Base-by-base conservation (phyloP, 164 flowering plant genomes). In the grape (Vitis vinifera) region DNA sequence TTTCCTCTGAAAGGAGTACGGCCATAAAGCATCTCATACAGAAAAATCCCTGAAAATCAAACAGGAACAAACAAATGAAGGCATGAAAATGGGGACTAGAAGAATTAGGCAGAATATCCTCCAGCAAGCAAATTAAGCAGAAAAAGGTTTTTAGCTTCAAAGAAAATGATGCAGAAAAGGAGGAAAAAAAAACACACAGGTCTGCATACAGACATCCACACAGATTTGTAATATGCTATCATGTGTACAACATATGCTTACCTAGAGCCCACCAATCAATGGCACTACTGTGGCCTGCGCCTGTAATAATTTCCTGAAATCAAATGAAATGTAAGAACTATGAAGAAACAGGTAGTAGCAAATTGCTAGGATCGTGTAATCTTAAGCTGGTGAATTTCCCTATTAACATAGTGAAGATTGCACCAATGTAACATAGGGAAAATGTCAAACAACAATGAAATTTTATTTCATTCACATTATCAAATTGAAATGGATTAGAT, bases 251-350 rank as follows among this genome's bases (percentile, higher is more conserved):
- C 27, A 69, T 56, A 31, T 70, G 57, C 85, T 82, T 84, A 92
- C 99, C 99, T 66, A 94, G 85, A 78, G 97, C 91, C 99, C 99
- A 94, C 99, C 99, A 94, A 71, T 94, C 97, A 72, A 94, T 91
- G 6, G 95, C 95, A 77, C 99, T 91, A 68, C 87, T 89, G 63
- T 94, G 99, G 51, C 99, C 94, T 59, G 81, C 83, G 59, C 99
- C 99, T 7, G 94, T 91, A 27, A 94, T 94, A 64, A 89, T 91
- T 84, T 94, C 99, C 99, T 94, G 93, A 52, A 87, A 85, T 65
- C 61, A 73, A 73, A 64, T 19, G 44, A 71, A 48, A 8, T 2
- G 4, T 72, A 48, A 74, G 69, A 68, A 17, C 30, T 53, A 19
- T 57, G 53, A 62, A 55, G 23, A 60, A 57, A 61, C 8, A 17